These are phyloP conservation scores for Leccinum imitatum DNA, from an alignment of 768 basidiomycete genomes.

Conservation along the genomic window DNA sequence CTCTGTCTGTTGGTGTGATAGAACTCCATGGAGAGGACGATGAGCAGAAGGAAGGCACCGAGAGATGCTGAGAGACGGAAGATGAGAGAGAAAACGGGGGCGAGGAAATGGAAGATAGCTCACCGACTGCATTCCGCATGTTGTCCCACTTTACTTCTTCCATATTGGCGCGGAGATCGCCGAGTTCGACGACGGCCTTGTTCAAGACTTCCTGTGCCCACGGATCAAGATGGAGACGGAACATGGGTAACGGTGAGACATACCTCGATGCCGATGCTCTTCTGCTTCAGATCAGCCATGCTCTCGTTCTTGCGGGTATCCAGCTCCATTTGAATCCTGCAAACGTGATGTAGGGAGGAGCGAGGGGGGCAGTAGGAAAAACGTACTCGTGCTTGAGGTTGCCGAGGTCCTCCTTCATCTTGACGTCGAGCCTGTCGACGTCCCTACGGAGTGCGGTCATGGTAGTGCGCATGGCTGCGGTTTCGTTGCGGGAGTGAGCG, in stretches of 20 bases:
- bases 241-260: slow-evolving; percentile 9
- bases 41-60: slow-evolving; percentile 63
- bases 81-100: background rate
- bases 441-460: slow-evolving; percentile 81
- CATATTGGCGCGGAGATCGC: slow-evolving; percentile 76
- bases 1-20: slow-evolving; percentile 41
- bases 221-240: background rate
- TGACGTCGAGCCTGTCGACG: slow-evolving; percentile 79
- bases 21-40: slow-evolving; percentile 70
- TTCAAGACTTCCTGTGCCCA: slow-evolving; percentile 65
- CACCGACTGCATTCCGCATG: slow-evolving; percentile 79
- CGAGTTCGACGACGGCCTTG: slow-evolving; percentile 68
- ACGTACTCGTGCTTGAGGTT: slow-evolving; percentile 91
- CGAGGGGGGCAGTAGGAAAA: background rate
- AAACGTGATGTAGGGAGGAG: background rate
- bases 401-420: slow-evolving; percentile 91
- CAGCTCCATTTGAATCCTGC: slow-evolving; percentile 93
- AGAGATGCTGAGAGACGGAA: slow-evolving; percentile 50
- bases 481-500: slow-evolving; percentile 80
- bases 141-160: slow-evolving; percentile 90
- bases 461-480: slow-evolving; percentile 74
- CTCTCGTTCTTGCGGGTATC: slow-evolving; percentile 92
- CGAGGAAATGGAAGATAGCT: slow-evolving; percentile 28
- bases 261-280: slow-evolving; percentile 85
- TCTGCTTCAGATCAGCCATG: slow-evolving; percentile 76